Evolutionary conservation across 2,329 filamentous ascomycete genomes (phyloP), one percentile per base, ranked within the genome.

Genomic region (Chaetomium sp.): DNA sequence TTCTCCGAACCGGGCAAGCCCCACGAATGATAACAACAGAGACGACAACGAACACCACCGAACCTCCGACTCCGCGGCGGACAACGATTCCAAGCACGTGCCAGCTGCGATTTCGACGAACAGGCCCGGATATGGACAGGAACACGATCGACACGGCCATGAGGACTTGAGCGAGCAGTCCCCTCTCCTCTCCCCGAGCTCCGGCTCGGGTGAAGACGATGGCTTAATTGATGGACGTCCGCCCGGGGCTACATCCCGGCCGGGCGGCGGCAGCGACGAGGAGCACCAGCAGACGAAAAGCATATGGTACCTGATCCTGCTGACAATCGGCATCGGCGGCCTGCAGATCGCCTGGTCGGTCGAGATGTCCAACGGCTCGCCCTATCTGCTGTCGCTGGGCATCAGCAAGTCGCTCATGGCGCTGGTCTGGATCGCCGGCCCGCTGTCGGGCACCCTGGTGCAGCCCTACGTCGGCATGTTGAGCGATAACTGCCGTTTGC

Each of bases 331-430:
- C 67, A 88, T 96, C 63, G 89, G 89, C 58, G 92, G 89, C 32
- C 76, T 97, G 59, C 92, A 97, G 73, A 88, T 97, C 63, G 91
- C 92, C 34, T 97, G 92, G 92, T 91, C 91, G 1, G 91, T 96
- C 43, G 92, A 97, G 71, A 78, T 96, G 43, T 95, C 91, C 53
- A 92, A 95, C 74, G 91, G 91, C 64, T 96, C 92, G 52, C 88
- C 89, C 5, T 94, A 88, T 67, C 75, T 94, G 42, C 75, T 92
- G 42, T 91, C 88, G 1, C 80, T 94, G 35, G 89, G 89, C 9
- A 79, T 94, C 71, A 90, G 85, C 78, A 91, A 92, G 74, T 87
- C 88, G 40, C 73, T 91, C 44, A 87, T 92, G 77, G 88, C 89
- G 14, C 77, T 91, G 61, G 88, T 92, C 38, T 94, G 89, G 89